Percentiles rank a stretch among this genome's conserved stretches.
Evolutionary conservation across 306 rosid species (phyloP).

Genomic region (Sesbania bispinosa): DNA sequence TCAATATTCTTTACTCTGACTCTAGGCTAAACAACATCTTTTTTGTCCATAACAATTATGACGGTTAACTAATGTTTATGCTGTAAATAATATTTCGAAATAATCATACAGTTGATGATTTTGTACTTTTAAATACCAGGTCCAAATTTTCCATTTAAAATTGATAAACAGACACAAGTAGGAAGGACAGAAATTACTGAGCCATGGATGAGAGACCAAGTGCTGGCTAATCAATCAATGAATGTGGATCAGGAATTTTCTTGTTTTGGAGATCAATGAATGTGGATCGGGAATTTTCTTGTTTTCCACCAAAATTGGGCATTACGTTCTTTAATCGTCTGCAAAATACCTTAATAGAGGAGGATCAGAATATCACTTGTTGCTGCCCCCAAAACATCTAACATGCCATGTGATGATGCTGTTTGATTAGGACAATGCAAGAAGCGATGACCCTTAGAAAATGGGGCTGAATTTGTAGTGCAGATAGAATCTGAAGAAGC

Average conservation of each 20-base stretch:
- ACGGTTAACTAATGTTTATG: background rate
- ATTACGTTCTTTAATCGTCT: background rate
- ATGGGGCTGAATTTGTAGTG: background rate
- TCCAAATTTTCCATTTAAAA: background rate
- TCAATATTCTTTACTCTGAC: no score
- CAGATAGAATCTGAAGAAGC: background rate
- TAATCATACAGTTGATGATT: background rate
- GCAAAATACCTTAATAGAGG: background rate
- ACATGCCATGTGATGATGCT: background rate
- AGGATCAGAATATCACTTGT: background rate
- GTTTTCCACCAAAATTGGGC: background rate
- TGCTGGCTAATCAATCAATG: background rate
- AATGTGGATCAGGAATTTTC: background rate
- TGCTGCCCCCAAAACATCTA: background rate
- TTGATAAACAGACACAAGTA: background rate
- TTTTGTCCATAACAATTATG: background rate
- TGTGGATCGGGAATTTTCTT: no score
- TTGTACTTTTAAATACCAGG: background rate
- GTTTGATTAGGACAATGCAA: background rate
- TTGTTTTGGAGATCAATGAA: no score
- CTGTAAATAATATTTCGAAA: background rate
- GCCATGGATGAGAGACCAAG: background rate
- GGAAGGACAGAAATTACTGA: background rate
- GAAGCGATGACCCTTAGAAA: background rate
- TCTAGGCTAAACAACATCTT: background rate